A percentile compares a stretch with the other conserved stretches of the same genome.
phyloP scores from a whole-genome alignment of 345 rosid species.

The Anastatica hierochuntica region DNA sequence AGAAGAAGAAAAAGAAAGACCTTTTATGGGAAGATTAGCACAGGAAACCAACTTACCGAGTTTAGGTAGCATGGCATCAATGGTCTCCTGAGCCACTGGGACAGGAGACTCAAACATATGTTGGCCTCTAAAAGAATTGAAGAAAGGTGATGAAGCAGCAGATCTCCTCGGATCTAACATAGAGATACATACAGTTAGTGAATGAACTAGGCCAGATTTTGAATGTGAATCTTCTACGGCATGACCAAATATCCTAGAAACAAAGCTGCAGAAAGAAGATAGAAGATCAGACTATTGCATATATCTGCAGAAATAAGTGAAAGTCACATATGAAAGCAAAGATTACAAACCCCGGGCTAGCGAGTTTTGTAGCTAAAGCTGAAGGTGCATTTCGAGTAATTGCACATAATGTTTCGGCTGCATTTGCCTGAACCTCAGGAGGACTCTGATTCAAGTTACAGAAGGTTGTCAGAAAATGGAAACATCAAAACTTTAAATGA shows the following conservation, averaged over 20 bases:
- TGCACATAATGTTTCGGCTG: constrained; percentile 82
- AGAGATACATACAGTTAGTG: constrained; percentile 75
- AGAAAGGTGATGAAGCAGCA: constrained; percentile 46
- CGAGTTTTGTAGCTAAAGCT: constrained; percentile 62
- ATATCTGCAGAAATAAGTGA: constrained; percentile 10
- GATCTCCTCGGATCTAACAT: constrained; percentile 75
- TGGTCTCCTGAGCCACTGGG: constrained; percentile 77
- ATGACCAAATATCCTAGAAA: constrained; percentile 68
- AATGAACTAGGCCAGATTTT: constrained; percentile 76
- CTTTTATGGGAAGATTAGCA: constrained; percentile 5
- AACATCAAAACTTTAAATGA: background rate
- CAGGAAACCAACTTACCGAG: constrained; percentile 48
- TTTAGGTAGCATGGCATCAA: constrained; percentile 86
- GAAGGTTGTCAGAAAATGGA: constrained; percentile 12
- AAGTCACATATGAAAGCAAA: constrained; percentile 14
- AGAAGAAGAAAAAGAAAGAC: background rate
- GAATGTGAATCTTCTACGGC: constrained; percentile 79
- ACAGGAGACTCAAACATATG: constrained; percentile 67
- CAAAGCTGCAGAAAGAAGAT: constrained; percentile 45
- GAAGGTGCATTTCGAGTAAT: constrained; percentile 75
- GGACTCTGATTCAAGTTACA: constrained; percentile 43
- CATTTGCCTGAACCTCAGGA: constrained; percentile 90
- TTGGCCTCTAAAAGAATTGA: constrained; percentile 78
- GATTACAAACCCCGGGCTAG: constrained; percentile 49
- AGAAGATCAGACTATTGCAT: constrained; percentile 3